Percentiles rank a stretch among this genome's conserved stretches.
Conservation (phyloP, 371 early-diverging fungal genomes). For the Ordospora pajunii region DNA sequence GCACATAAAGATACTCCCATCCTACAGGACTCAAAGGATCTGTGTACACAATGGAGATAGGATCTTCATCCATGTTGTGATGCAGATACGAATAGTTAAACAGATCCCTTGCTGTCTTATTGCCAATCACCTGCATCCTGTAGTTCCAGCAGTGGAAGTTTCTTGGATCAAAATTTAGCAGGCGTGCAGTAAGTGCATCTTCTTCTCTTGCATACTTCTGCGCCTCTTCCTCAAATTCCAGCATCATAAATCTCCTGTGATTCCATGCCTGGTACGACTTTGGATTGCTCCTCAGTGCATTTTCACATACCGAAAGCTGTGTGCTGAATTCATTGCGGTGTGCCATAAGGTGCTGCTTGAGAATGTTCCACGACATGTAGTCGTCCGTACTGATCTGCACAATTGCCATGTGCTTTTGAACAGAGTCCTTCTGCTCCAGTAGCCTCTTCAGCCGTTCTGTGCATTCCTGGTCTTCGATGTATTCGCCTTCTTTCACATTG, state of each 20-base stretch:
- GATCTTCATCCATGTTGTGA: background rate
- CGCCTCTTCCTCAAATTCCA: background rate
- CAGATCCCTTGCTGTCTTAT: conserved; percentile 18
- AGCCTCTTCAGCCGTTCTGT: conserved; percentile 21
- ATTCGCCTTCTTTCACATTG: conserved; percentile 25
- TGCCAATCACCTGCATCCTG: background rate
- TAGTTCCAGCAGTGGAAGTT: conserved; percentile 58
- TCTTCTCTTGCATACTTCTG: conserved; percentile 6
- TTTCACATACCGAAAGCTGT: conserved; percentile 37
- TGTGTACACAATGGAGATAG: conserved; percentile 25
- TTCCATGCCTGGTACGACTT: conserved; percentile 51
- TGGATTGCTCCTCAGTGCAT: conserved; percentile 45
- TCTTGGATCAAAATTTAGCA: conserved; percentile 45
- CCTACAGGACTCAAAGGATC: conserved; percentile 30
- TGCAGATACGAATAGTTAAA: conserved; percentile 49
- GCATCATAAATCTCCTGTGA: conserved; percentile 38
- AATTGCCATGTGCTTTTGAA: conserved; percentile 39
- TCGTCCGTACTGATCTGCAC: conserved; percentile 49
- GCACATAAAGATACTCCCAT: conserved; percentile 35
- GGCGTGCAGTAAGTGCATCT: conserved; percentile 5
- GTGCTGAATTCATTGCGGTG: background rate
- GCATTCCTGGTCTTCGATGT: conserved; percentile 10
- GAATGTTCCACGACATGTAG: conserved; percentile 43
- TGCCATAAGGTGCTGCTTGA: conserved; percentile 22
- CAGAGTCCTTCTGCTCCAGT: background rate